These are phyloP conservation scores for Phoenix dactylifera DNA, from an alignment of 176 grass and related monocot genomes.

Conservation along the genomic window DNA sequence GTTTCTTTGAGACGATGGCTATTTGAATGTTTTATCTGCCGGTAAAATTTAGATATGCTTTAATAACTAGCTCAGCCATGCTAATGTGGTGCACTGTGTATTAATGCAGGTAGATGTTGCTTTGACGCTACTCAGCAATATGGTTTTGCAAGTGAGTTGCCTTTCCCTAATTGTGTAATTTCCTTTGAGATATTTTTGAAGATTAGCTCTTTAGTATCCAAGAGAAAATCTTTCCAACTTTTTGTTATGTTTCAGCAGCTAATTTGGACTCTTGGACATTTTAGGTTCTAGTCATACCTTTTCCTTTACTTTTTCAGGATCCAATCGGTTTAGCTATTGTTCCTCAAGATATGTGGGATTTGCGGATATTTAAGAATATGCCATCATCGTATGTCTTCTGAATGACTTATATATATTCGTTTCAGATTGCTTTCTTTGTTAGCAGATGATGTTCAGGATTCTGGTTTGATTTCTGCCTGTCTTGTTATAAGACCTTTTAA, in stretches of 20 bases:
- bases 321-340: constrained; percentile 61
- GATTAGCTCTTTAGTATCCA: no score
- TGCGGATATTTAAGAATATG: constrained; percentile 78
- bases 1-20: no score
- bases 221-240: no score
- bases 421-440: constrained; percentile 1
- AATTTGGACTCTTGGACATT: background rate
- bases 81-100: constrained; percentile 8
- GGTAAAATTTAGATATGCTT: no score
- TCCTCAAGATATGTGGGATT: constrained; percentile 77
- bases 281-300: constrained; percentile 7
- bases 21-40: no score
- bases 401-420: background rate
- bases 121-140: constrained; percentile 59
- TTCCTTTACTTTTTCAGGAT: constrained; percentile 56
- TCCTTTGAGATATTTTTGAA: no score
- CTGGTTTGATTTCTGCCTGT: no score
- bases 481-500: no score
- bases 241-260: no score
- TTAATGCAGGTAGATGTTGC: constrained; percentile 55
- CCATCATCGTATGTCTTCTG: constrained; percentile 43
- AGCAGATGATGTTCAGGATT: background rate
- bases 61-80: no score
- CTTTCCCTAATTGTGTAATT: constrained; percentile 3
- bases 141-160: constrained; percentile 55